A percentile compares a stretch with the other conserved stretches of the same genome.
Conservation (phyloP, 768 basidiomycete genomes). For the Mycena latifolia region DNA sequence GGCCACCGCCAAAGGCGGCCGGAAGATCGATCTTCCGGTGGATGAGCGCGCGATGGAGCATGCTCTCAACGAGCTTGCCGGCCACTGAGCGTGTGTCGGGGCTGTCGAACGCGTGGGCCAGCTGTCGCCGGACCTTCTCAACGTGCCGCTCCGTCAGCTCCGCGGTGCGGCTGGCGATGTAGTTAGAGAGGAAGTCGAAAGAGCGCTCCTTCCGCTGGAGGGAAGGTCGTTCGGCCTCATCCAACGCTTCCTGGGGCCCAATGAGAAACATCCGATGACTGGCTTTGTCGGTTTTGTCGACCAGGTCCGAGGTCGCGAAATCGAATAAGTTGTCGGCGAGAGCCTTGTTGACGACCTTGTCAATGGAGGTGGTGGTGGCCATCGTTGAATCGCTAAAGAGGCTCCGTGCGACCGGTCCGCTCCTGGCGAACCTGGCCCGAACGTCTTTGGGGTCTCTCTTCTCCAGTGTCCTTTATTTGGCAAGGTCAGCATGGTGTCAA, state of each 20-base stretch:
- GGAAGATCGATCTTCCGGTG: neutral
- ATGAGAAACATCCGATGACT: constrained; percentile 20
- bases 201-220: neutral
- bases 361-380: neutral
- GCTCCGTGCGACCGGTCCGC: constrained; percentile 19
- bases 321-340: constrained; percentile 9
- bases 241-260: constrained; percentile 9
- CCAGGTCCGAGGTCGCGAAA: neutral
- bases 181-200: constrained; percentile 16
- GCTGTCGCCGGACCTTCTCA: constrained; percentile 3
- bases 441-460: neutral
- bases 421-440: neutral
- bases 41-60: constrained; percentile 16
- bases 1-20: constrained; percentile 2
- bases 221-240: neutral
- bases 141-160: constrained; percentile 11
- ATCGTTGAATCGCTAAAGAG: constrained; percentile 2
- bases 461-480: constrained; percentile 15
- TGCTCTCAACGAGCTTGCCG: constrained; percentile 20
- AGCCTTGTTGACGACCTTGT: neutral
- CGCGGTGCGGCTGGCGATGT: constrained; percentile 12
- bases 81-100: constrained; percentile 14
- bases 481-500: constrained; percentile 5
- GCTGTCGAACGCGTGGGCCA: constrained; percentile 8
- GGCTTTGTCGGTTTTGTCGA: neutral